phyloP scores from a whole-genome alignment of 768 basidiomycete species.

The Termitomyces sp. region DNA sequence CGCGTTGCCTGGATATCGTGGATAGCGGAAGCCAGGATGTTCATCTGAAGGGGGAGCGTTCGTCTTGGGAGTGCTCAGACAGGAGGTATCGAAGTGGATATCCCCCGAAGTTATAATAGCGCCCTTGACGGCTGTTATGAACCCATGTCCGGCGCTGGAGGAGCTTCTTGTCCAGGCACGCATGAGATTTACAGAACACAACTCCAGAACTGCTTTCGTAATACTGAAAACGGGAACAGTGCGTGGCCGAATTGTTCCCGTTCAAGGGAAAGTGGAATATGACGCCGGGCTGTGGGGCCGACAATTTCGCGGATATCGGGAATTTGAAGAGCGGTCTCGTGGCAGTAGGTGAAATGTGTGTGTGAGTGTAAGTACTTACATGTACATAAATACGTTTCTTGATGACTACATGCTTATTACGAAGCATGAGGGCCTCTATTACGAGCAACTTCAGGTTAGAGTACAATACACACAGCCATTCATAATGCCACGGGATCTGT shows the following conservation, averaged over 20 bases:
- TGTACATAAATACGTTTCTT: no score
- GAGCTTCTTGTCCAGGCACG: not conserved
- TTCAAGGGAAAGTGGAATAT: not conserved
- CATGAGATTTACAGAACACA: not conserved
- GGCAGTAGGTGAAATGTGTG: no score
- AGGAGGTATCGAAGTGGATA: constrained; percentile 1
- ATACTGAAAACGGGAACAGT: not conserved
- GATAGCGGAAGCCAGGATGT: constrained; percentile 21
- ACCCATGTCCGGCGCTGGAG: not conserved
- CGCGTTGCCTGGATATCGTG: constrained; percentile 37
- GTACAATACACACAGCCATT: no score
- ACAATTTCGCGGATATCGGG: not conserved
- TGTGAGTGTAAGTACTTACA: no score
- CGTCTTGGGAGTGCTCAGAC: constrained; percentile 1
- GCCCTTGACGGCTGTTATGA: not conserved
- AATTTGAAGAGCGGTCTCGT: no score
- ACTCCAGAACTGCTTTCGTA: not conserved
- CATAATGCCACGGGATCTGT: no score
- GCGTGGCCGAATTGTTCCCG: not conserved
- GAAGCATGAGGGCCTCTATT: no score
- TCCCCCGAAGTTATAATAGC: not conserved
- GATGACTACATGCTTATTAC: no score
- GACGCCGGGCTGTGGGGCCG: no score
- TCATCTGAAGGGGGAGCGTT: constrained; percentile 3
- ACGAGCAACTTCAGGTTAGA: no score